These are phyloP conservation scores for Podila clonocystis DNA, from an alignment of 192 early-diverging fungal genomes.

Conservation along the genomic window DNA sequence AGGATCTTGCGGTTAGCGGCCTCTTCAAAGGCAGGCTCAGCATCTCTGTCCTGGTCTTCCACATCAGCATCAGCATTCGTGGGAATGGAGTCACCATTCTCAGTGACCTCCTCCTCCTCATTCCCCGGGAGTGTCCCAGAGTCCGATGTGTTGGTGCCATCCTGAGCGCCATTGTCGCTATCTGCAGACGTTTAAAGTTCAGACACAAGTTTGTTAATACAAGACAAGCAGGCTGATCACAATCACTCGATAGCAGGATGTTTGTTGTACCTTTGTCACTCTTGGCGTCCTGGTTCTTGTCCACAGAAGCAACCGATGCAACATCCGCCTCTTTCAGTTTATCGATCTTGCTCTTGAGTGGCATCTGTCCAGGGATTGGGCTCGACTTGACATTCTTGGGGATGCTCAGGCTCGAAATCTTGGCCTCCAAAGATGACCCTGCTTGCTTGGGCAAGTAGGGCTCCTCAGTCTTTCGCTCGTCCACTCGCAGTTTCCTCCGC, in stretches of 20 bases:
- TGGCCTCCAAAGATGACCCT: slow-evolving; percentile 36
- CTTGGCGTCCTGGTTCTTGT: slow-evolving; percentile 31
- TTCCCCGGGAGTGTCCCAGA: slow-evolving; percentile 1
- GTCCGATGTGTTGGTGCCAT: slow-evolving; percentile 14
- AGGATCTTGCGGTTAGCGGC: slow-evolving; percentile 77
- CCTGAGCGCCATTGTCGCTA: slow-evolving; percentile 4
- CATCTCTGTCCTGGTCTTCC: slow-evolving; percentile 44
- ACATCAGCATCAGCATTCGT: slow-evolving; percentile 10
- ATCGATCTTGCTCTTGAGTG: slow-evolving; percentile 27
- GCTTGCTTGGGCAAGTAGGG: slow-evolving; percentile 46
- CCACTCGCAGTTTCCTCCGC: slow-evolving; percentile 36
- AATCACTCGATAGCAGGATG: neutral
- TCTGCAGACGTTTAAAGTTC: neutral
- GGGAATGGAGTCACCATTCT: neutral
- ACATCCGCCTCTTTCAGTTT: slow-evolving; percentile 41
- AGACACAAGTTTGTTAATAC: neutral
- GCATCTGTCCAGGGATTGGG: slow-evolving; percentile 12
- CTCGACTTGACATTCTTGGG: slow-evolving; percentile 47
- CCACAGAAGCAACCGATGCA: slow-evolving; percentile 26
- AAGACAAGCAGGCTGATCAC: too few species aligned
- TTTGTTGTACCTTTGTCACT: slow-evolving; percentile 23
- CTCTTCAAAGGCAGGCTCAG: slow-evolving; percentile 67
- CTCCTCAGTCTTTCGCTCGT: slow-evolving; percentile 45
- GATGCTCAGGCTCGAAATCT: slow-evolving; percentile 39
- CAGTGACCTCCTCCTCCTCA: slow-evolving; percentile 5